Evolutionary conservation across 2,329 filamentous ascomycete species (phyloP), one percentile per base, ranked within the genome.

Genomic region (Hypomyces rosellus): DNA sequence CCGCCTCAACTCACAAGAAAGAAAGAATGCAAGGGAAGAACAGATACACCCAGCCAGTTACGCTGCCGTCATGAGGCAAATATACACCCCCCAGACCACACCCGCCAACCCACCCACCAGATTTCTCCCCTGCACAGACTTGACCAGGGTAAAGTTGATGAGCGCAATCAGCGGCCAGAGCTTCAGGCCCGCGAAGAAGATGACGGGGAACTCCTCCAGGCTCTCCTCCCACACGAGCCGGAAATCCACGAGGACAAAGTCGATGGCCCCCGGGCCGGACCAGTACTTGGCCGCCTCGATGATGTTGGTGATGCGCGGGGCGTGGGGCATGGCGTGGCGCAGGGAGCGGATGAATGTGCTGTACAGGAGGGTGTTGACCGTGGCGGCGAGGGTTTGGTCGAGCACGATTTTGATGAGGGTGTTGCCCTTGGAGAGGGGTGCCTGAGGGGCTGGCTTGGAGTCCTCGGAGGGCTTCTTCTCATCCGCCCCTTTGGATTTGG

Each of bases 11-110:
- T 20, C 20, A 20, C 20, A 20, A 20, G 20, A 20, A 20, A 5
- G 20, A 20, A 20, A 20, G n/a, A n/a, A n/a, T n/a, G n/a, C n/a
- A n/a, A n/a, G n/a, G n/a, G n/a, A n/a, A n/a, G n/a, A n/a, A n/a
- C n/a, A n/a, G n/a, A n/a, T n/a, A n/a, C n/a, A 20, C 20, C 20
- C 25, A 30, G 4, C 25, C 6, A 11, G 25, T 30, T 11, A 30
- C 25, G 25, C 25, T 8, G 25, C 63, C 15, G 75, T 76, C 55
- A 81, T 67, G 60, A 90, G 69, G 62, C 85, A 89, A 68, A 91
- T 72, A 65, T 88, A 91, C 39, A 90, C 74, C 0, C 84, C 84
- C 88, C 88, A 92, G 13, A 73, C 76, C 20, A 92, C 74, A 5
- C 88, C 87, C 15, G 85, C 86, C 46, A 85, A 65, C 57, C 82